phyloP scores from a whole-genome alignment of 495 filamentous ascomycete species.

The Cladorrhinum samala region DNA sequence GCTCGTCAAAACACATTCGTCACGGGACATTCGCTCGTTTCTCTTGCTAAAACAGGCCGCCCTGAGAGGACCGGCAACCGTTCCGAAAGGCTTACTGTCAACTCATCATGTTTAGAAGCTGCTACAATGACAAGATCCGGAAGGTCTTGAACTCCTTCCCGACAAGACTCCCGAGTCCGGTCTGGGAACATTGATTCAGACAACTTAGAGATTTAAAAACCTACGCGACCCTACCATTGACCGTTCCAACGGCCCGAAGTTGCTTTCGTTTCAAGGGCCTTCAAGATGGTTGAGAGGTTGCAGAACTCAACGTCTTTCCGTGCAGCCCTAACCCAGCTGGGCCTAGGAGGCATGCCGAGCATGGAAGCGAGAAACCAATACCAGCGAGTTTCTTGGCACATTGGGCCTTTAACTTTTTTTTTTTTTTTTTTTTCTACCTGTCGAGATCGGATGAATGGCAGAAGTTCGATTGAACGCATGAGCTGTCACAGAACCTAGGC shows the following conservation, averaged over 20 bases:
- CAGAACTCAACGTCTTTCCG: conserved; percentile 1
- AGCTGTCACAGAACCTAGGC: conserved; percentile 14
- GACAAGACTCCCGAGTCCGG: no score
- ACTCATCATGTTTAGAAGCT: no score
- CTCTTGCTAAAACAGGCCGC: neutral
- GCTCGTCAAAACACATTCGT: neutral
- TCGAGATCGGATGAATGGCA: neutral
- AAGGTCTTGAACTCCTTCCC: neutral
- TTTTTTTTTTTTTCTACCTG: neutral
- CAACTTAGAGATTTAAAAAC: neutral
- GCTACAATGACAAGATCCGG: no score
- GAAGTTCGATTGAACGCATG: neutral
- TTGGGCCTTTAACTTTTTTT: neutral
- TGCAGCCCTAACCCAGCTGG: neutral
- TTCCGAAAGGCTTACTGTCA: conserved; percentile 1
- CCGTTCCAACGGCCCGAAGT: neutral
- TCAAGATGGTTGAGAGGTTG: neutral
- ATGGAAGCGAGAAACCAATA: neutral
- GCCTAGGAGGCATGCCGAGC: conserved; percentile 1
- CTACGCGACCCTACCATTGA: conserved; percentile 4
- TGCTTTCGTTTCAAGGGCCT: neutral
- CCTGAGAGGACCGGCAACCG: neutral
- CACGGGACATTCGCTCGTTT: neutral
- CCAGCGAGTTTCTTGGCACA: neutral
- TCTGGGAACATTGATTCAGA: no score